These are phyloP conservation scores for Hypomontagnella submonticulosa DNA, from an alignment of 495 filamentous ascomycete species.

Conservation along the genomic window DNA sequence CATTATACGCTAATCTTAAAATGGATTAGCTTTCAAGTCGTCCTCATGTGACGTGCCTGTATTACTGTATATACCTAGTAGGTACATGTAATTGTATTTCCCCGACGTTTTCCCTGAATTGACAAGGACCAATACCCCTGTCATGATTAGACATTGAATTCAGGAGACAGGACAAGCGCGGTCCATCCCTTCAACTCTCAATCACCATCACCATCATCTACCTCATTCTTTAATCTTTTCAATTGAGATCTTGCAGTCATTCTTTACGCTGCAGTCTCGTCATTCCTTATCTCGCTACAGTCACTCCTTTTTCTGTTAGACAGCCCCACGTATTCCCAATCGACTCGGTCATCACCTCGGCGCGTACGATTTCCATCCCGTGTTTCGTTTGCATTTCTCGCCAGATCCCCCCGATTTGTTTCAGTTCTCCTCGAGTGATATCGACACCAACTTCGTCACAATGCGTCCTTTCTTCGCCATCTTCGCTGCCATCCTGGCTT, in stretches of 20 bases:
- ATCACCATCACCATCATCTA: slow-evolving; percentile 31
- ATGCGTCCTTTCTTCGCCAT: slow-evolving; percentile 49
- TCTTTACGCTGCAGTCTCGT: slow-evolving; percentile 46
- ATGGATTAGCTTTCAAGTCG: too few species aligned
- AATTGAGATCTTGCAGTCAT: slow-evolving; percentile 41
- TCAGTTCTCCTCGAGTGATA: slow-evolving; percentile 27
- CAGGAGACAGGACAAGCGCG: slow-evolving; percentile 27
- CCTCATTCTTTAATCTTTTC: slow-evolving; percentile 14
- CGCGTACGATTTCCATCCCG: slow-evolving; percentile 37
- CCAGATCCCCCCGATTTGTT: slow-evolving; percentile 22
- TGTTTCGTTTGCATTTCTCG: slow-evolving; percentile 32
- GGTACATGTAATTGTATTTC: slow-evolving; percentile 7
- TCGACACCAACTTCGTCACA: slow-evolving; percentile 36
- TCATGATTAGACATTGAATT: slow-evolving; percentile 34
- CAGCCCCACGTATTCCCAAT: slow-evolving; percentile 22
- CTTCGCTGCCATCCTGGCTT: slow-evolving; percentile 45
- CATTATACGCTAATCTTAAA: too few species aligned
- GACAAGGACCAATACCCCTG: slow-evolving; percentile 29
- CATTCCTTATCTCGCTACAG: slow-evolving; percentile 25
- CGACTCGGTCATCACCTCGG: slow-evolving; percentile 25
- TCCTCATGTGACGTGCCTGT: too few species aligned
- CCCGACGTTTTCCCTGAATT: slow-evolving; percentile 40
- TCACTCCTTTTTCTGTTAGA: slow-evolving; percentile 26
- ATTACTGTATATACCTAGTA: too few species aligned
- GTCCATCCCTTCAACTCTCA: slow-evolving; percentile 22